phyloP scores from a whole-genome alignment of 2,329 filamentous ascomycete species.

The Xylaria multiplex region DNA sequence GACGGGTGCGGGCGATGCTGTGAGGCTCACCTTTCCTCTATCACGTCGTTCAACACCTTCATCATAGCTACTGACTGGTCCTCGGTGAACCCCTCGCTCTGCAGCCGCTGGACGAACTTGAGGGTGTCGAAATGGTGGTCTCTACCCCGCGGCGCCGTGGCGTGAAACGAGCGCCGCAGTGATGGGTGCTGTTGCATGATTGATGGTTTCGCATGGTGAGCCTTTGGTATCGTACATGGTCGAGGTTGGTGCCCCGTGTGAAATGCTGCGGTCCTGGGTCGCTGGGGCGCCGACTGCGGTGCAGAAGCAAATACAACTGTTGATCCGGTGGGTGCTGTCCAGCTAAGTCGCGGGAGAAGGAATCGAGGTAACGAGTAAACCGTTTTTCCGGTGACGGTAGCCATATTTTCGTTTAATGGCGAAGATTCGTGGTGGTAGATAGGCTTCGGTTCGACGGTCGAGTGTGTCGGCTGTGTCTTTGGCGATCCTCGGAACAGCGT shows the following conservation, averaged over 20 bases:
- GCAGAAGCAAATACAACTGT: conserved; percentile 44
- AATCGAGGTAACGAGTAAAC: conserved; percentile 61
- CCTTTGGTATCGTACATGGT: conserved; percentile 25
- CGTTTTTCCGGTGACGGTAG: conserved; percentile 44
- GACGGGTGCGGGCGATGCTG: conserved; percentile 7
- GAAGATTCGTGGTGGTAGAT: not conserved
- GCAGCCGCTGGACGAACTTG: conserved; percentile 91
- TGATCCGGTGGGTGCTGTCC: conserved; percentile 52
- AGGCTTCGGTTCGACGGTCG: not conserved
- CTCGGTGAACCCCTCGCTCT: conserved; percentile 93
- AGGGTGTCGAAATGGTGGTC: conserved; percentile 99
- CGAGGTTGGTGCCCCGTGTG: conserved; percentile 40
- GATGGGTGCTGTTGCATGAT: conserved; percentile 45
- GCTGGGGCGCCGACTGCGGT: conserved; percentile 36
- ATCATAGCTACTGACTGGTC: conserved; percentile 98
- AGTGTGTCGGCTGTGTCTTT: conserved; percentile 10
- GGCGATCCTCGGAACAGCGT: conserved; percentile 18
- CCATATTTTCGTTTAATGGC: conserved; percentile 38
- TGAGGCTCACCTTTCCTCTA: conserved; percentile 79
- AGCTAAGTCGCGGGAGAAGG: conserved; percentile 66
- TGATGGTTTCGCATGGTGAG: conserved; percentile 29
- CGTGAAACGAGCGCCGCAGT: conserved; percentile 70
- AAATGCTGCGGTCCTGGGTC: conserved; percentile 40
- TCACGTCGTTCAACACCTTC: conserved; percentile 95
- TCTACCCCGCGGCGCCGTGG: conserved; percentile 67